Base-by-base conservation (phyloP, 495 filamentous ascomycete species). In the Oidiodendron maius region DNA sequence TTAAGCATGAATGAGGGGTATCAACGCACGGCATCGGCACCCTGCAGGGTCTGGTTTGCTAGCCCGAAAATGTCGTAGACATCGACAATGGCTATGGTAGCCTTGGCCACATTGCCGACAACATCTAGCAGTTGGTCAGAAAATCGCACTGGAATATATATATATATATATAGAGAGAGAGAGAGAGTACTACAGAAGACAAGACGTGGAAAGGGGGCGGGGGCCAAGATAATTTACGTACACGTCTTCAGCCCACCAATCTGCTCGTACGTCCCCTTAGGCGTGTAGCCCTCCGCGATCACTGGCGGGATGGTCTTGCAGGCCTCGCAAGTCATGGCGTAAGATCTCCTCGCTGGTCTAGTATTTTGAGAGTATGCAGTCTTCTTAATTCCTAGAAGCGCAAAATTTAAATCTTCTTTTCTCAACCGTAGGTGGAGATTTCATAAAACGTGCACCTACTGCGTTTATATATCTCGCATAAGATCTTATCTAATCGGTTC, bases 11-110 rank as follows among this genome's bases (percentile, higher is more conserved):
- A n/a, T n/a, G n/a, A n/a, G n/a, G n/a, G n/a, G n/a, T n/a, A n/a
- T n/a, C n/a, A n/a, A n/a, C n/a, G n/a, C n/a, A n/a, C n/a, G n/a
- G n/a, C 59, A 44, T 80, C 75, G 18, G 76, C 76, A 37, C 76
- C 76, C 52, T 76, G 72, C 0, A 73, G 45, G 5, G 73, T 76
- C 46, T 76, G 75, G 1, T 55, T 51, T 25, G 65, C 58, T 50
- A 71, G 57, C 39, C 76, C 76, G 53, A 80, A 80, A 53, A 77
- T 63, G 62, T 78, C 76, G 61, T 78, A 75, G 45, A 78, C 58
- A 43, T 70, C 60, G 2, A 80, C 59, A 20, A 80, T 56, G 41
- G 59, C 76, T n/a, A 49, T 56, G 16, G 48, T 61, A 22, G 70
- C 61, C 12, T 5, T 30, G n/a, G 35, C 16, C 16, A 10, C 11